Base-by-base conservation (phyloP, 2,329 filamentous ascomycete genomes). In the Aspergillus sergii region DNA sequence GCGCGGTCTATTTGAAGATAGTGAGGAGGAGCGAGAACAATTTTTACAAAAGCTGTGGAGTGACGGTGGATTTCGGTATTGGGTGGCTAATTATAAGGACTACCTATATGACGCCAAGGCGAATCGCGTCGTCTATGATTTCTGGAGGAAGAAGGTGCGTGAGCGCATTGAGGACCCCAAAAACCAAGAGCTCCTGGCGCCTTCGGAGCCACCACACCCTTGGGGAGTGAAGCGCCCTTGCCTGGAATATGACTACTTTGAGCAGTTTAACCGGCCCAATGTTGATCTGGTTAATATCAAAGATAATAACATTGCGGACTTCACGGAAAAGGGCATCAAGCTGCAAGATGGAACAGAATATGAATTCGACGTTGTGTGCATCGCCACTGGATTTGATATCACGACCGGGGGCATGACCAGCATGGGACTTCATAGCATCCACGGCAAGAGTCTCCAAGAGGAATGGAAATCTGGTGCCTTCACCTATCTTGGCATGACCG, bases 41-140 rank as follows among this genome's bases (percentile, higher is more conserved):
- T 76, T 83, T n/a, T 85, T 83, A 62, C 81, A 87, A 59, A 67
- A 74, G 2, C 70, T 84, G 14, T 88, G 84, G 82, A 64, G 75
- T 6, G 73, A 79, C 0, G 86, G 85, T 2, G 87, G 86, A 0
- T 88, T 88, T 73, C 76, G 77, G 1, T 86, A 80, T 72, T 86
- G 85, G 84, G 77, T 88, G 2, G 77, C 76, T 0, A 72, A 79
- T 2, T 89, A 88, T 76, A 82, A 82, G 59, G 87, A 89, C 60
- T 79, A 80, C 57, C 65, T 87, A 5, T 72, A 75, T 21, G 74
- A 80, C 32, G 43, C 76, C 0, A 77, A 84, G 11, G 83, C 85
- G 2, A 89, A 88, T 69, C 71, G 79, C n/a, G 78, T 82, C 62
- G 78, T 81, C 0, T 88, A 88, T 68, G 75, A 82, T 3, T 88